Evolutionary conservation across 345 rosid species (phyloP).

Genomic region (Eucalyptus erythrocorys): DNA sequence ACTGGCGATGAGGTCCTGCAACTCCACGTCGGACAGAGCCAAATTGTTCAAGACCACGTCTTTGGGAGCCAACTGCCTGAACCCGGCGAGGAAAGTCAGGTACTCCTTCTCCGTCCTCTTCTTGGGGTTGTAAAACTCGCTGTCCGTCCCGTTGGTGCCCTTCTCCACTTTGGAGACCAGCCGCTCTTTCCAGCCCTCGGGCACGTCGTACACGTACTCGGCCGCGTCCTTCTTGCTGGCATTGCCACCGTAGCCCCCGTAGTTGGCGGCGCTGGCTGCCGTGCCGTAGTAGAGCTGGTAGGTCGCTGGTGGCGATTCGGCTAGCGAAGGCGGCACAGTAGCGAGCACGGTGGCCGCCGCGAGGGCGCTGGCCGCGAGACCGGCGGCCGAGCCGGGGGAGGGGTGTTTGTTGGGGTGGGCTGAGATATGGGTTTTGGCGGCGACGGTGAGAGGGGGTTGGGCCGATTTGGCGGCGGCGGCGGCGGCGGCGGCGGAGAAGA

Average conservation of each 20-base stretch:
- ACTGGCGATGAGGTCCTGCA: slow-evolving; percentile 73
- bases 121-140: slow-evolving; percentile 83
- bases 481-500: slow-evolving; percentile 3
- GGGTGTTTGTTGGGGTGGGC: slow-evolving; percentile 2
- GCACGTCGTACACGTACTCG: slow-evolving; percentile 85
- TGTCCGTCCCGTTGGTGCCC: slow-evolving; percentile 87
- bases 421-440: not conserved
- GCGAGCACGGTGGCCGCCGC: slow-evolving; percentile 34
- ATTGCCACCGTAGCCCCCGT: slow-evolving; percentile 86
- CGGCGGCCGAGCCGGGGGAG: slow-evolving; percentile 11
- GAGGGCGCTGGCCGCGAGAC: slow-evolving; percentile 30
- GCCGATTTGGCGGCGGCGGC: not conserved
- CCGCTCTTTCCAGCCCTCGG: slow-evolving; percentile 88
- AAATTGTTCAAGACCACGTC: slow-evolving; percentile 65
- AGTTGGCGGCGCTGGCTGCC: slow-evolving; percentile 93
- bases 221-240: slow-evolving; percentile 83
- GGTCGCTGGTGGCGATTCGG: slow-evolving; percentile 3
- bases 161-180: slow-evolving; percentile 84
- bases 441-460: slow-evolving; percentile 6
- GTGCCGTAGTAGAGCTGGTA: slow-evolving; percentile 78
- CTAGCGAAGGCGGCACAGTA: slow-evolving; percentile 36
- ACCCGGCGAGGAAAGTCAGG: slow-evolving; percentile 72
- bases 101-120: slow-evolving; percentile 81
- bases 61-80: slow-evolving; percentile 62
- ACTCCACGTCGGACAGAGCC: slow-evolving; percentile 68